Evolutionary conservation across 805 yeast species (phyloP), one percentile per base, ranked within the genome.

Genomic region (Torulaspora franciscae): DNA sequence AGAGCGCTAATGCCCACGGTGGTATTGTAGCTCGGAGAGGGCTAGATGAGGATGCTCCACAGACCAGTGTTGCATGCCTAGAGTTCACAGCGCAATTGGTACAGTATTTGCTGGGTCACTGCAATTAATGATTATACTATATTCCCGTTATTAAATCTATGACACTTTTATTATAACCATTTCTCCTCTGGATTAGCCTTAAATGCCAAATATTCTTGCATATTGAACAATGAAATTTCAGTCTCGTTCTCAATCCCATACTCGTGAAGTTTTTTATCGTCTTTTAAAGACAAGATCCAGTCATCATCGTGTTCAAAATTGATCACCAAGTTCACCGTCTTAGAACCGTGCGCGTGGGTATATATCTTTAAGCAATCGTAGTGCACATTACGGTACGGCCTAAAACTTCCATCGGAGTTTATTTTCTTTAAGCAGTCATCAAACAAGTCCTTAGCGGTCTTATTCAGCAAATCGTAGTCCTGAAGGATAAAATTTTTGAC

Each of bases 291-390:
- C 43, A 85, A 62, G 4, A 85, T 69, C 89, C 95, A 85, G 45
- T 80, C 83, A 32, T 64, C 66, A 57, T 81, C 86, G 57, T 90
- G 81, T 23, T 87, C 96, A 62, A 93, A 76, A 62, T 93, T 93
- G 50, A 93, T 85, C 37, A 89, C 93, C 53, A 93, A 72, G 60
- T 93, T 89, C 79, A 89, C 84, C 2, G 96, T 86, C 67, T 93
- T 93, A 25, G 95, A 77, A 9, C 95, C 93, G 64, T 91, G 98
- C 0, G 99, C 98, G 61, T 88, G 89, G 24, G 96, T 85, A 67
- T 93, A 93, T 6, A 93, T 75, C 65, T 93, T 93, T 45, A 91
- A 63, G 0, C 90, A 72, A 59, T 91, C 85, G 51, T 80, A 85
- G 0, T 67, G 71, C 7, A 86, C 85, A 48, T 75, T 85, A 58